Base-by-base conservation (phyloP, 2,329 filamentous ascomycete genomes). In the Phyllosticta citrichinensis region DNA sequence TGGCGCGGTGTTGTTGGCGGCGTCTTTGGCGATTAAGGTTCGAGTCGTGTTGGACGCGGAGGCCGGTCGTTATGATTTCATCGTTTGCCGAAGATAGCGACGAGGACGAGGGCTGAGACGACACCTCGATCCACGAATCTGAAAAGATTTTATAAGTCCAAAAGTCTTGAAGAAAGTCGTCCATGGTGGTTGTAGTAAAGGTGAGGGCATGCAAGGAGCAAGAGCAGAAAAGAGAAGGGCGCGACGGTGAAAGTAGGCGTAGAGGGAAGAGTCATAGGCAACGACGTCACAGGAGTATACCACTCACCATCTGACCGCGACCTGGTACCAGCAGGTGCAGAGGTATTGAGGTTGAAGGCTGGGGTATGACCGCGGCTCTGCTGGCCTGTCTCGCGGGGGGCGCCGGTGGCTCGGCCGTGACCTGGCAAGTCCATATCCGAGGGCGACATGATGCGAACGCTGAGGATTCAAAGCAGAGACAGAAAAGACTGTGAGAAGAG, bases 121-220 rank as follows among this genome's bases (percentile, higher is more conserved):
- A 85, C 63, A 99, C 86, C 73, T 99, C 93, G 67, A 97, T 85
- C 94, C 94, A 99, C 9, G 94, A 97, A 77, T 97, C 94, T 57
- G 60, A 57, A 35, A 57, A 58, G 14, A 62, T 55, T 5, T 58
- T 55, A 51, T 62, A 62, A 62, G 60, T 62, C 55, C 56, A 58
- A 25, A 62, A 62, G 60, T 62, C 56, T 58, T 55, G 60, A n/a
- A 55, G 52, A 25, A 50, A 62, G 51, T 62, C 60, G 50, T 62
- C 60, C 60, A 62, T 62, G 59, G 40, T 14, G 40, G 8, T n/a
- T 47, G 40, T n/a, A 47, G 40, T 47, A n/a, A 14, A 3, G 40
- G 40, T 47, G 40, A 47, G 40, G 17, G 17, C n/a, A 47, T 47
- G 40, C 40, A 47, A 47, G 40, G 40, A 19, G 17, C 40, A 47